A percentile compares a stretch with the other conserved stretches of the same genome.
Conservation (phyloP, 805 yeast species). For the Candida namnaoensis region DNA sequence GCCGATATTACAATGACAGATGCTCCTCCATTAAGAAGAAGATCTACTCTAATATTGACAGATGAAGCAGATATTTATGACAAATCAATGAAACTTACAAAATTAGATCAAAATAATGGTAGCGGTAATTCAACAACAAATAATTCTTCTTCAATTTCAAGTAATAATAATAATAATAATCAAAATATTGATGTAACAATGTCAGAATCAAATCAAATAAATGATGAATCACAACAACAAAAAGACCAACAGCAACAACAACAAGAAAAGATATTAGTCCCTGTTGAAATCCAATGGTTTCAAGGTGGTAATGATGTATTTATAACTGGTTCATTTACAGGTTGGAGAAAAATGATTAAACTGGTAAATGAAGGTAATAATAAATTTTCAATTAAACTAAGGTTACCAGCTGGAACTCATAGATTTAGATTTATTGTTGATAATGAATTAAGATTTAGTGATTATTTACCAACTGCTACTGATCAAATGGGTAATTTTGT, state of each 20-base stretch:
- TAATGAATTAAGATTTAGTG: slow-evolving; percentile 84
- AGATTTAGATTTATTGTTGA: slow-evolving; percentile 90
- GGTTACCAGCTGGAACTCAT: slow-evolving; percentile 86
- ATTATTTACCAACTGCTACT: slow-evolving; percentile 90
- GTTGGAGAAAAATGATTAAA: slow-evolving; percentile 98
- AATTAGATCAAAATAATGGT: slow-evolving; percentile 3
- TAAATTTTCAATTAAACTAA: slow-evolving; percentile 58
- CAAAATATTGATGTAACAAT: slow-evolving; percentile 2
- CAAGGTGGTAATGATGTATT: slow-evolving; percentile 96
- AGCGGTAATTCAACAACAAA: slow-evolving; percentile 3
- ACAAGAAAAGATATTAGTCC: slow-evolving; percentile 13
- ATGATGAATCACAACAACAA: not conserved
- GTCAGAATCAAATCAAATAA: slow-evolving; percentile 3
- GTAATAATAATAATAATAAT: not conserved
- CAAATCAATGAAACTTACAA: not conserved
- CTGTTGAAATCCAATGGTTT: slow-evolving; percentile 78
- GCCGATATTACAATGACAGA: slow-evolving; percentile 19
- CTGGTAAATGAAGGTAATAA: slow-evolving; percentile 46
- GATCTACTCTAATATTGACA: slow-evolving; percentile 63
- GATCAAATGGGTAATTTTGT: slow-evolving; percentile 96
- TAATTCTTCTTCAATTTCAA: not conserved
- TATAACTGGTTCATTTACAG: slow-evolving; percentile 96
- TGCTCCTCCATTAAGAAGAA: slow-evolving; percentile 34
- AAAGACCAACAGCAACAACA: slow-evolving; percentile 1
- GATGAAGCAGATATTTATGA: slow-evolving; percentile 44